Evolutionary conservation across 352 stramenopile genomes (phyloP).

Genomic region (Phytophthora sp.): DNA sequence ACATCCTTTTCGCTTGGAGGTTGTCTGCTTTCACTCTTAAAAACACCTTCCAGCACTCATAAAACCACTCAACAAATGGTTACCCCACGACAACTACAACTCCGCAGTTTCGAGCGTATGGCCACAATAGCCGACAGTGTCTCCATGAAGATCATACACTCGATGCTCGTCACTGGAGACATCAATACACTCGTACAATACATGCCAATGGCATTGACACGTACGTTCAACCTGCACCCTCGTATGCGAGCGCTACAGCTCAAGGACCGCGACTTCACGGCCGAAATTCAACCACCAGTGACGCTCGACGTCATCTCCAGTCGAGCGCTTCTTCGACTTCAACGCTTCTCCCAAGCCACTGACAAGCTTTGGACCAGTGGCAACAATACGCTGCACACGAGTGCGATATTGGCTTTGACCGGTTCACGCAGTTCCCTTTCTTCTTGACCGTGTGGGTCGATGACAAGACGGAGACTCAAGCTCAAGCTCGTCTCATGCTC

Average conservation of each 20-base stretch:
- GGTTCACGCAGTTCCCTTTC: conserved; percentile 45
- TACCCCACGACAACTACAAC: too few relatives aligned
- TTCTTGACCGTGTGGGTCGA: conserved; percentile 44
- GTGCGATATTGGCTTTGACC: conserved; percentile 50
- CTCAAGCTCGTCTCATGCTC: conserved; percentile 42
- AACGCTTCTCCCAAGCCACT: neutral
- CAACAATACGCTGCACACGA: conserved; percentile 35
- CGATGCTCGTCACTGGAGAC: conserved; percentile 40
- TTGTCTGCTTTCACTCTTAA: too few relatives aligned
- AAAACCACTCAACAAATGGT: too few relatives aligned
- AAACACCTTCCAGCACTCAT: too few relatives aligned
- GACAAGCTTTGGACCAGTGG: conserved; percentile 18
- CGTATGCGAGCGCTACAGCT: conserved; percentile 51
- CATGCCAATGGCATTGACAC: conserved; percentile 38
- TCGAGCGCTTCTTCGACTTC: conserved; percentile 33
- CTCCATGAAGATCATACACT: conserved; percentile 43
- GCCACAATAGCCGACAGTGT: conserved; percentile 32
- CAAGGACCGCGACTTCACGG: conserved; percentile 36
- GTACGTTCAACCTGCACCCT: conserved; percentile 56
- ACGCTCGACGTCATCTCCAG: conserved; percentile 19
- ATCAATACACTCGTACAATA: conserved; percentile 32
- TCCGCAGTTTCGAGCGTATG: conserved; percentile 50
- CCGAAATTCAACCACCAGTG: conserved; percentile 47
- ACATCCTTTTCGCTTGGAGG: too few relatives aligned
- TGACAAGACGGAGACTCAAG: conserved; percentile 8